Evolutionary conservation across 345 rosid genomes (phyloP).

Genomic region (Camelina laxa): DNA sequence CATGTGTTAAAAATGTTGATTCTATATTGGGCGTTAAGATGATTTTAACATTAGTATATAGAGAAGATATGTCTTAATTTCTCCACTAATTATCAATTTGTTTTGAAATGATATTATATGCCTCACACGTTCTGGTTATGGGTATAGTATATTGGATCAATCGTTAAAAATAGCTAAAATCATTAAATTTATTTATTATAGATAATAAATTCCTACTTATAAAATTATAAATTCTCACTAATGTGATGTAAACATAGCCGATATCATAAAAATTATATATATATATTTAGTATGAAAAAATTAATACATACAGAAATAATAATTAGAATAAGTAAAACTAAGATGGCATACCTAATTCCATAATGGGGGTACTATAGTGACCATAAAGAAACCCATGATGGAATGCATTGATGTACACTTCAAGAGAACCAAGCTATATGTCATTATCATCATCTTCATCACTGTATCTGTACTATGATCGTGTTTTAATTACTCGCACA

Average conservation of each 20-base stretch:
- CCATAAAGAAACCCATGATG: slow-evolving; percentile 37
- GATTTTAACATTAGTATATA: not conserved
- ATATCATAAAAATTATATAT: too few species aligned
- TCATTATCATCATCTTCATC: slow-evolving; percentile 28
- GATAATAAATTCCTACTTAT: not conserved
- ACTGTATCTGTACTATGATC: slow-evolving; percentile 32
- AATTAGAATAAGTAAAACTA: not conserved
- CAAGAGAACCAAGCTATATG: slow-evolving; percentile 26
- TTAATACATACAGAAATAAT: not conserved
- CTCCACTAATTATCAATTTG: not conserved
- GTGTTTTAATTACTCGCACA: not conserved
- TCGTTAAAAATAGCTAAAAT: not conserved
- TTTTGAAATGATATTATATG: too few species aligned
- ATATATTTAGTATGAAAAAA: not conserved
- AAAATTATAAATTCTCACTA: not conserved
- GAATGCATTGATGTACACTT: slow-evolving; percentile 35
- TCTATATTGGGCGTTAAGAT: not conserved
- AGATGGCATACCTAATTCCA: slow-evolving; percentile 6
- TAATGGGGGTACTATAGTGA: slow-evolving; percentile 25
- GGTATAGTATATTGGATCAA: not conserved
- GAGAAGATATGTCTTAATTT: too few species aligned
- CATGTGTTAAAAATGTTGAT: not conserved
- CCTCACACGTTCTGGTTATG: not conserved
- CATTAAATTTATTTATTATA: not conserved
- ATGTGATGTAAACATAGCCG: not conserved